These are phyloP conservation scores for Dactylellina cionopaga DNA, from an alignment of 2,329 filamentous ascomycete species.

Conservation along the genomic window DNA sequence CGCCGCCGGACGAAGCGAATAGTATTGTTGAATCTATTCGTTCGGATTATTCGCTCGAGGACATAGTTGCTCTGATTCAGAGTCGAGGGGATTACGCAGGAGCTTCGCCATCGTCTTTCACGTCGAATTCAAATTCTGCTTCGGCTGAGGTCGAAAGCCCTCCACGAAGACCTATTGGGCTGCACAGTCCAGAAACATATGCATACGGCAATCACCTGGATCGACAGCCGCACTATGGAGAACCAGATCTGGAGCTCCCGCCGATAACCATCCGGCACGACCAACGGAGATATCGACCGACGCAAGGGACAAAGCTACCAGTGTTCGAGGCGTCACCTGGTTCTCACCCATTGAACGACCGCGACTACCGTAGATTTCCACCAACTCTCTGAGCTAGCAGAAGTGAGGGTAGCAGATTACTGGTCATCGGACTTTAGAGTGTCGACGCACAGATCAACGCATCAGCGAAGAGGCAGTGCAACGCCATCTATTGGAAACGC, in stretches of 20 bases:
- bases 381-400: conserved; percentile 33
- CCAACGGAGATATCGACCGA: conserved; percentile 26
- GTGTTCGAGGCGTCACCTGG: conserved; percentile 34
- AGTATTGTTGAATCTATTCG: conserved; percentile 45
- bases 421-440: conserved; percentile 11
- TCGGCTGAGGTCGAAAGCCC: conserved; percentile 42
- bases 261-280: conserved; percentile 44
- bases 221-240: conserved; percentile 14
- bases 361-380: conserved; percentile 36
- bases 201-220: conserved; percentile 25
- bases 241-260: conserved; percentile 32
- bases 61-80: conserved; percentile 40
- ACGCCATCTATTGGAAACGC: not conserved
- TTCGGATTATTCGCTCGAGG: conserved; percentile 41
- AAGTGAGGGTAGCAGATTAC: conserved; percentile 1
- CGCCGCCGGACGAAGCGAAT: conserved; percentile 28
- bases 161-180: conserved; percentile 13
- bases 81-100: conserved; percentile 32
- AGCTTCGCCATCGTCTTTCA: conserved; percentile 37
- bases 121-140: conserved; percentile 42
- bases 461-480: conserved; percentile 2
- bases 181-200: conserved; percentile 34
- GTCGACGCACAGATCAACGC: not conserved
- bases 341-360: conserved; percentile 27
- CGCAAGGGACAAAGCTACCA: conserved; percentile 29